Base-by-base conservation (phyloP, 2,329 filamentous ascomycete species). In the Cercospora zeina region DNA sequence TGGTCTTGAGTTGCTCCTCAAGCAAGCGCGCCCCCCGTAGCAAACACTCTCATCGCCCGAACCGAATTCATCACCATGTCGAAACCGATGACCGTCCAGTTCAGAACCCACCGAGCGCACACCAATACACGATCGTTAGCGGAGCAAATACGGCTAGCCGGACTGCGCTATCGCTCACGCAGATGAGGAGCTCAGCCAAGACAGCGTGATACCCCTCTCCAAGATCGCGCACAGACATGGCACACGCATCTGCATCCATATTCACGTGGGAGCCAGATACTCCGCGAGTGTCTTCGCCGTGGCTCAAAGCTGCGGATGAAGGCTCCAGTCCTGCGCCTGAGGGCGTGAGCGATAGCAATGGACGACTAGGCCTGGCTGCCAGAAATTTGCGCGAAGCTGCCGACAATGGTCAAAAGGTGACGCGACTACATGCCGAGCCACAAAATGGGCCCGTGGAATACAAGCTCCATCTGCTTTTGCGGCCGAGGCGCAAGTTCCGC, bases 381-480 rank as follows among this genome's bases (percentile, higher is more conserved):
- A 50, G 61, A 37, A 33, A 62, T 3, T 36, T 66, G 16, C 51
- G 57, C 19, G 58, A 66, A 19, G 49, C 59, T 39, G 54, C 63
- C 49, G 19, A 61, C 21, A 59, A 37, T 34, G 58, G 62, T 11
- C 51, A 64, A 24, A 62, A 56, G 16, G 85, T 95, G 50, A 89
- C 87, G 49, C 91, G 88, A 71, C 79, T 99, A 14, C 88, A 93
- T 66, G 88, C 93, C 11, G 95, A 99, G 75, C 93, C 93, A 5
- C 93, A 97, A 73, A 89, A 96, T 66, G 95, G 95, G 0, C 92
- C 95, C 16, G 96, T 91, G 0, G 95, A 99, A 77, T 99, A 99
- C 78, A 99, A 99, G 76, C 79, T 99, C 47, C 95, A 97, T 77
- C 81, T 99, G 5, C 82, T 97, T 6, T 79, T 97, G 56, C 87